phyloP scores from a whole-genome alignment of 768 basidiomycete species.

The Boletus vermiculosoides region DNA sequence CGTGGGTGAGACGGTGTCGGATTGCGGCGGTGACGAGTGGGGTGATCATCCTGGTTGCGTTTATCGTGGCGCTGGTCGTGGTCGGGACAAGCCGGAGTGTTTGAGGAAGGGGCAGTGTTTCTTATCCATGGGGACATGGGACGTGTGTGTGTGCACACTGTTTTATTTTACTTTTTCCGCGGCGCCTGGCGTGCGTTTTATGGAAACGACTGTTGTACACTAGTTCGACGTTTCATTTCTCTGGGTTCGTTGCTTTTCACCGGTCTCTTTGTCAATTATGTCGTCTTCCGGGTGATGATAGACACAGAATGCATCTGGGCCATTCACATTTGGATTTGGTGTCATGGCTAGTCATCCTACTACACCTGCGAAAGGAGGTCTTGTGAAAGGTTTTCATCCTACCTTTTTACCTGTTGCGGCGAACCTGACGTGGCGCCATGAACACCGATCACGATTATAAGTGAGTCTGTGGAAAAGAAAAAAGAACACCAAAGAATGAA shows the following conservation, averaged over 20 bases:
- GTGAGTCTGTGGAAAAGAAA: too few species aligned
- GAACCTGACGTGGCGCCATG: too few species aligned
- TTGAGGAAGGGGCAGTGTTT: neutral
- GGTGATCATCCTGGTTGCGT: conserved; percentile 45
- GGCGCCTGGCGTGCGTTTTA: conserved; percentile 1
- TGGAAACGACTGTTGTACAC: conserved; percentile 5
- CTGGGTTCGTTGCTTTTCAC: neutral
- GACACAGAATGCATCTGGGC: too few species aligned
- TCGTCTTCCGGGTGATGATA: neutral
- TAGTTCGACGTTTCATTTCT: conserved; percentile 2
- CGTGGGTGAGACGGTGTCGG: conserved; percentile 48
- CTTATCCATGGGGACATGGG: neutral
- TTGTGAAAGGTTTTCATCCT: too few species aligned
- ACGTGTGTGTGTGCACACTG: neutral
- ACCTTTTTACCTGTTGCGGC: too few species aligned
- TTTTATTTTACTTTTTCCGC: neutral
- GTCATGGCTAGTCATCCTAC: too few species aligned
- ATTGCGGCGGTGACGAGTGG: conserved; percentile 61
- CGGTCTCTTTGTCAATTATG: neutral
- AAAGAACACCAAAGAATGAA: too few species aligned
- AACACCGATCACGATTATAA: too few species aligned
- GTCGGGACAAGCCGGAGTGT: neutral
- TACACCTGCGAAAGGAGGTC: too few species aligned
- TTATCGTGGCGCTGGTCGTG: conserved; percentile 52
- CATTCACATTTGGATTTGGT: too few species aligned